phyloP scores from a whole-genome alignment of 2,329 filamentous ascomycete genomes.

The Claviceps monticola region DNA sequence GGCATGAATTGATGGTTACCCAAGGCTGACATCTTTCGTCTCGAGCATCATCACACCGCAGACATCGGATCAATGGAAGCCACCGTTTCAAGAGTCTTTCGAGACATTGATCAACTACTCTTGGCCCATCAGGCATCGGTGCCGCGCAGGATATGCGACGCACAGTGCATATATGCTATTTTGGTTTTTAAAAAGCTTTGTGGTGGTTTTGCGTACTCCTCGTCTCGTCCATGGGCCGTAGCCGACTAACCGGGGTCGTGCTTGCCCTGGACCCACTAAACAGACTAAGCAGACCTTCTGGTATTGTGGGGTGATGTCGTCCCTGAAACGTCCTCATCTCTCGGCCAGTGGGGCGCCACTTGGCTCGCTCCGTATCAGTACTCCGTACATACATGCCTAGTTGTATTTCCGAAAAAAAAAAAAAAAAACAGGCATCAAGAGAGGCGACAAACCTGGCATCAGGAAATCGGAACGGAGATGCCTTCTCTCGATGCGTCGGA shows the following conservation, averaged over 20 bases:
- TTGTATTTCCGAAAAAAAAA: background rate
- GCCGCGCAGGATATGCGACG: no score
- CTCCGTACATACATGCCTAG: background rate
- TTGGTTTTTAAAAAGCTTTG: no score
- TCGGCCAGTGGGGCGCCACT: background rate
- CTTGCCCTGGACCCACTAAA: background rate
- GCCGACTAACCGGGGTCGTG: background rate
- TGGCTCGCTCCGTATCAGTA: background rate
- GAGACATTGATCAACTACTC: no score
- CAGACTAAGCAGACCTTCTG: slow-evolving; percentile 1
- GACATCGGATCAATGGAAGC: no score
- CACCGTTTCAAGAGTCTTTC: no score
- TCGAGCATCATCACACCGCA: no score
- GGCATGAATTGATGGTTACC: no score
- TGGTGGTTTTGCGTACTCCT: no score
- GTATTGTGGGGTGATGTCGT: slow-evolving; percentile 2
- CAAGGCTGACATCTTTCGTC: no score
- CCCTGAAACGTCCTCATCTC: slow-evolving; percentile 7
- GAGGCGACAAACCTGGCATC: no score
- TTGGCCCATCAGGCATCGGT: no score
- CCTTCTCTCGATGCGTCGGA: background rate
- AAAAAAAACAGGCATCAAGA: background rate
- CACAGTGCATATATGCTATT: no score
- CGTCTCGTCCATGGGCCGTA: background rate
- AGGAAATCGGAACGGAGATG: background rate